phyloP scores from a whole-genome alignment of 257 asterid genomes.

The Parsonsia alboflavescens region DNA sequence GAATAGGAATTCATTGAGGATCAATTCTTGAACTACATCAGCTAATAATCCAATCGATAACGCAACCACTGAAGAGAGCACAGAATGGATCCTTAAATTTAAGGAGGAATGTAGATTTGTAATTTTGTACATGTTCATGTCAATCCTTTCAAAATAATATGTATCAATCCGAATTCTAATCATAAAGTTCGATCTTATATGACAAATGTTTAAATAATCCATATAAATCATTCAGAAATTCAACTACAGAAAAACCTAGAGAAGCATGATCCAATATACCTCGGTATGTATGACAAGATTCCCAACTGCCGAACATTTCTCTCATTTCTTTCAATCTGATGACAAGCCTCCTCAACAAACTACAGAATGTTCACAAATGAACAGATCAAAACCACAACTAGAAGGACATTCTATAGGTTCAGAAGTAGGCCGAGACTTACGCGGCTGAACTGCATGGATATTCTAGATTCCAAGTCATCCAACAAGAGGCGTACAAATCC shows the following conservation, averaged over 20 bases:
- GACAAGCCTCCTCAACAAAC: conserved; percentile 98
- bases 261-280: conserved; percentile 41
- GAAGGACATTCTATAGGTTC: not conserved
- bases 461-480: conserved; percentile 89
- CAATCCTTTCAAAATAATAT: not conserved
- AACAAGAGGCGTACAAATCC: conserved; percentile 87
- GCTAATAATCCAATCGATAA: not conserved
- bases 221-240: conserved; percentile 7
- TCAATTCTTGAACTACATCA: not conserved
- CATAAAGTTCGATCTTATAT: not conserved
- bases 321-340: conserved; percentile 87
- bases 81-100: not conserved
- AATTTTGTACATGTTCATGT: not conserved
- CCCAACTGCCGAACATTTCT: conserved; percentile 78
- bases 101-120: not conserved
- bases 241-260: not conserved
- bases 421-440: conserved; percentile 39
- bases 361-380: conserved; percentile 29
- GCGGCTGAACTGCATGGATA: conserved; percentile 68
- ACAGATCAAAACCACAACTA: conserved; percentile 19
- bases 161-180: not conserved
- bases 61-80: not conserved
- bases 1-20: not conserved
- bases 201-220: not conserved
- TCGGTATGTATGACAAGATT: conserved; percentile 78